These are phyloP conservation scores for Backusella tuberculispora DNA, from an alignment of 192 early-diverging fungal species.

Conservation along the genomic window DNA sequence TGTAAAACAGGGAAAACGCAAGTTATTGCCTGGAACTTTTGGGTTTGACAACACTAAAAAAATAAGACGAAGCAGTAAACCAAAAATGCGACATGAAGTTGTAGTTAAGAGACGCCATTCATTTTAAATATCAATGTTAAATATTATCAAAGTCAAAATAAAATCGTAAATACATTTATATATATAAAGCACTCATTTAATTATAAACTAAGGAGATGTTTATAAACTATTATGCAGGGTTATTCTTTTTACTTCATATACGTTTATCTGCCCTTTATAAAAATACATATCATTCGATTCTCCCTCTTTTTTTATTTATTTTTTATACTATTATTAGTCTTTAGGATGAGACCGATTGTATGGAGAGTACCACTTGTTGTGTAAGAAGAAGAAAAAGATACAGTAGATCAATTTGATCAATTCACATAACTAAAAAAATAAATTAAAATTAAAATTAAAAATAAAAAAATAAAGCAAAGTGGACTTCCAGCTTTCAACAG, in stretches of 20 bases:
- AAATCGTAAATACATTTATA: constrained; percentile 1
- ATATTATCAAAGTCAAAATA: neutral
- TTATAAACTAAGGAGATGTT: neutral
- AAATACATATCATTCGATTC: neutral
- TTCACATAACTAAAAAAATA: neutral
- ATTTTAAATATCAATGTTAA: neutral
- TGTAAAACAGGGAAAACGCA: neutral
- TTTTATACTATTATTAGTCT: neutral
- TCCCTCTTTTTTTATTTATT: neutral
- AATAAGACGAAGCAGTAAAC: neutral
- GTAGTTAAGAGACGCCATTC: constrained; percentile 3
- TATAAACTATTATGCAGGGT: neutral
- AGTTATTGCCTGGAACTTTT: neutral
- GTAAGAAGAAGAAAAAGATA: neutral
- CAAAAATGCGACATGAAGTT: neutral
- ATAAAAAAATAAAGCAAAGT: constrained; percentile 5
- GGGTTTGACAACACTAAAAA: neutral
- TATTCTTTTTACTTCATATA: neutral
- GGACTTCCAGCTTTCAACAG: neutral
- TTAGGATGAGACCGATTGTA: neutral
- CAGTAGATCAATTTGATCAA: neutral
- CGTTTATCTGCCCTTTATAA: neutral
- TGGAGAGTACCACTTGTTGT: constrained; percentile 14
- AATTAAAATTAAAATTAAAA: neutral
- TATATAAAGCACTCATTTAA: neutral